A percentile compares a stretch with the other conserved stretches of the same genome.
phyloP scores from a whole-genome alignment of 306 rosid species.

The Gastrolobium villosum region DNA sequence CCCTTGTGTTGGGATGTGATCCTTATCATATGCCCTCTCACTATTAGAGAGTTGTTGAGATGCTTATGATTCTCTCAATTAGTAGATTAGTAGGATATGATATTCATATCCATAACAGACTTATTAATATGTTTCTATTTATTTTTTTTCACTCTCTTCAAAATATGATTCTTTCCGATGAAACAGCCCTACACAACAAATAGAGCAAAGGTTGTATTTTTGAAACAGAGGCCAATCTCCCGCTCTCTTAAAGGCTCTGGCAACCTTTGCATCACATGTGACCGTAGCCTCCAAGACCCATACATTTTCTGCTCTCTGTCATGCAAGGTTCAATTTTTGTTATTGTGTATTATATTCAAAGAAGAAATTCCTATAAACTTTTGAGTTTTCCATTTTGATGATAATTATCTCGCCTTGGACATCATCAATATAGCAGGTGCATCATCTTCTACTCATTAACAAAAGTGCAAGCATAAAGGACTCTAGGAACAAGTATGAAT shows the following conservation, averaged over 20 bases:
- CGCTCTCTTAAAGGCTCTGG: constrained; percentile 44
- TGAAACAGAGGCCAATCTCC: constrained; percentile 51
- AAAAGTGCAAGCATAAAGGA: constrained; percentile 6
- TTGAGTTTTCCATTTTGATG: no score
- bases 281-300: constrained; percentile 55
- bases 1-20: no score
- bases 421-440: constrained; percentile 41
- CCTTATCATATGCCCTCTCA: no score
- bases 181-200: constrained; percentile 63
- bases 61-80: no score
- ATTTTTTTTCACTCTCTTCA: neutral
- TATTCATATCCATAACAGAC: no score
- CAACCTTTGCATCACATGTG: constrained; percentile 55
- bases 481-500: neutral
- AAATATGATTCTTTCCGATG: neutral
- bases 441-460: constrained; percentile 28
- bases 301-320: constrained; percentile 58
- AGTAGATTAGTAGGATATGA: no score
- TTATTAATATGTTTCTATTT: no score
- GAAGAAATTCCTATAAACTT: neutral
- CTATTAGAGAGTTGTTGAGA: no score
- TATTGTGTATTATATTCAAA: no score
- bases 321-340: constrained; percentile 58
- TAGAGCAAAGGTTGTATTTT: constrained; percentile 58
- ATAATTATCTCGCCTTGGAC: no score